Conservation (phyloP, 441 rosid species). For the Rhodomyrtus psidioides region DNA sequence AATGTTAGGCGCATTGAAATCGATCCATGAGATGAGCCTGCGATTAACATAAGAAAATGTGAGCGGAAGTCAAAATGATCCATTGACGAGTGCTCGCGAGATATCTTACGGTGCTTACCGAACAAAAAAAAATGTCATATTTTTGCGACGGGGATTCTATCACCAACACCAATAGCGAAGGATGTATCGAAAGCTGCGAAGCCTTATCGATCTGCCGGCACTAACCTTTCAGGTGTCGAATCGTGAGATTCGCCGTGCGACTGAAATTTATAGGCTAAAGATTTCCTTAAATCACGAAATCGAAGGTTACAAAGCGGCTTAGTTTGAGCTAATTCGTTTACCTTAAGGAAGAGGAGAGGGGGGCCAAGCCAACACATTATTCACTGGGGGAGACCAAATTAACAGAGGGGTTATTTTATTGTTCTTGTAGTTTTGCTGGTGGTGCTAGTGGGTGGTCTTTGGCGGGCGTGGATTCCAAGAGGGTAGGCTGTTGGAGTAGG, state of each 20-base stretch:
- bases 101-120: rapidly evolving
- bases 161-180: rapidly evolving
- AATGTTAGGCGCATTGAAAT: background rate
- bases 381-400: background rate
- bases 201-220: rapidly evolving
- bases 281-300: background rate
- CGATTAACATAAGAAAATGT: rapidly evolving
- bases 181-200: rapidly evolving
- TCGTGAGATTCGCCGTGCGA: background rate
- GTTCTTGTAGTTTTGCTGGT: background rate
- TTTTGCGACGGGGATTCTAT: background rate
- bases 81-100: rapidly evolving
- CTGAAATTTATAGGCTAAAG: background rate
- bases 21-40: rapidly evolving
- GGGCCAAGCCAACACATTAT: background rate
- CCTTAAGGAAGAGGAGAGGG: background rate
- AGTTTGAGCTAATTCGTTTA: background rate
- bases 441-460: background rate
- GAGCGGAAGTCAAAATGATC: rapidly evolving
- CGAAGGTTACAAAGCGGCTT: background rate
- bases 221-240: background rate
- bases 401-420: no score
- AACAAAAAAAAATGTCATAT: background rate
- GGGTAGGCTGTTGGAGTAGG: background rate
- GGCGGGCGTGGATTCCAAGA: background rate